Evolutionary conservation across 352 stramenopile species (phyloP).

Genomic region (Elongisporangium senticosum): DNA sequence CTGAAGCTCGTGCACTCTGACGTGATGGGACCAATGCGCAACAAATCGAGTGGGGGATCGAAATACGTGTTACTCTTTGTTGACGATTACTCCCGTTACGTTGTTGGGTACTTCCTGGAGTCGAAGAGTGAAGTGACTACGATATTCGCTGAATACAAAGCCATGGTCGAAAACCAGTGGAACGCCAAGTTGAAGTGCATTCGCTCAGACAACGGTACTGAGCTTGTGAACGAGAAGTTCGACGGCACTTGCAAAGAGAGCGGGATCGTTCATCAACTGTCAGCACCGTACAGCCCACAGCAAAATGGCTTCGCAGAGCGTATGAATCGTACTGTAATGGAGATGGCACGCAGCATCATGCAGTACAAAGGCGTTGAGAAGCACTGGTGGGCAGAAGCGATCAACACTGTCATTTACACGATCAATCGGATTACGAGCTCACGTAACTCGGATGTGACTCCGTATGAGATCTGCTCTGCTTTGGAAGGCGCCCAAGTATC

Average conservation of each 20-base stretch:
- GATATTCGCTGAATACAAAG: conserved; percentile 12
- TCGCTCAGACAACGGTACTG: conserved; percentile 22
- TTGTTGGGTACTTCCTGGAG: conserved; percentile 17
- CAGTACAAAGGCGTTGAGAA: conserved; percentile 14
- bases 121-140: conserved; percentile 11
- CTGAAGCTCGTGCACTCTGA: conserved; percentile 17
- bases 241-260: conserved; percentile 2
- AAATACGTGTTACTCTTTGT: conserved; percentile 11
- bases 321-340: conserved; percentile 21
- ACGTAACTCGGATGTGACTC: conserved; percentile 1
- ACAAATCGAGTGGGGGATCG: conserved; percentile 8
- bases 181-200: conserved; percentile 14
- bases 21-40: conserved; percentile 14
- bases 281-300: conserved; percentile 20
- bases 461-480: conserved; percentile 18
- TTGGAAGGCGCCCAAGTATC: conserved; percentile 9
- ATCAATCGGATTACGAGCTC: conserved; percentile 14
- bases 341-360: conserved; percentile 20
- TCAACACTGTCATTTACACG: conserved; percentile 21
- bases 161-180: conserved; percentile 14
- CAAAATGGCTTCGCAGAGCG: conserved; percentile 26
- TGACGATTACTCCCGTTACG: conserved; percentile 13
- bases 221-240: conserved; percentile 19
- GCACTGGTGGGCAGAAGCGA: conserved; percentile 21
- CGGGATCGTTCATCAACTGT: conserved; percentile 20